These are phyloP conservation scores for Conticribra guillardii DNA, from an alignment of 108 stramenopile species.

Conservation along the genomic window DNA sequence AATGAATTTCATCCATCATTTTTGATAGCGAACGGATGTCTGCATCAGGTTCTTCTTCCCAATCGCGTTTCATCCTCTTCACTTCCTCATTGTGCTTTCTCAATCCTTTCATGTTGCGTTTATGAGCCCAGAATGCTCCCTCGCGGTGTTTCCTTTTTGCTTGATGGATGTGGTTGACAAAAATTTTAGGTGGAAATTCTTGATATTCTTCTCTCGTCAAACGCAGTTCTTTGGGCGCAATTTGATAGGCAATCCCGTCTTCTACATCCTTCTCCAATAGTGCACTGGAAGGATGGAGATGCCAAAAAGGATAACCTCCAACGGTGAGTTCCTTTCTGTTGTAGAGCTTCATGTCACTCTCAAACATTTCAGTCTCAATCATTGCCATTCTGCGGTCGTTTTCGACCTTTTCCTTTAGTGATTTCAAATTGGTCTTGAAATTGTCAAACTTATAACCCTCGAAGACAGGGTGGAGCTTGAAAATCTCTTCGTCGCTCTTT, in stretches of 20 bases:
- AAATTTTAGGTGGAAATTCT: slow-evolving; percentile 4
- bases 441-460: neutral
- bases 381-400: neutral
- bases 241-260: slow-evolving; percentile 1
- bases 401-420: neutral
- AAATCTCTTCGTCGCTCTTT: neutral
- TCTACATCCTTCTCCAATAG: slow-evolving; percentile 3
- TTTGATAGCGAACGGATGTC: neutral
- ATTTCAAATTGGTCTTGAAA: slow-evolving; percentile 1
- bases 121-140: neutral
- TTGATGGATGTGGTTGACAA: neutral
- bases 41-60: neutral
- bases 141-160: slow-evolving; percentile 12
- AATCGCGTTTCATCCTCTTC: slow-evolving; percentile 1
- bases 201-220: slow-evolving; percentile 1
- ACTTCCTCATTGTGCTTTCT: slow-evolving; percentile 1
- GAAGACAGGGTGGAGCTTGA: neutral
- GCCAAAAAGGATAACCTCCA: slow-evolving; percentile 14
- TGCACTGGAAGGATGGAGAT: slow-evolving; percentile 1
- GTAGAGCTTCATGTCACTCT: neutral
- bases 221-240: slow-evolving; percentile 1
- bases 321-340: neutral
- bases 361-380: neutral
- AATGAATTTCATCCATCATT: neutral
- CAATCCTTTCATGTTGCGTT: slow-evolving; percentile 10